These are phyloP conservation scores for Bretziella fagacearum DNA, from an alignment of 2,329 filamentous ascomycete genomes.

Conservation along the genomic window DNA sequence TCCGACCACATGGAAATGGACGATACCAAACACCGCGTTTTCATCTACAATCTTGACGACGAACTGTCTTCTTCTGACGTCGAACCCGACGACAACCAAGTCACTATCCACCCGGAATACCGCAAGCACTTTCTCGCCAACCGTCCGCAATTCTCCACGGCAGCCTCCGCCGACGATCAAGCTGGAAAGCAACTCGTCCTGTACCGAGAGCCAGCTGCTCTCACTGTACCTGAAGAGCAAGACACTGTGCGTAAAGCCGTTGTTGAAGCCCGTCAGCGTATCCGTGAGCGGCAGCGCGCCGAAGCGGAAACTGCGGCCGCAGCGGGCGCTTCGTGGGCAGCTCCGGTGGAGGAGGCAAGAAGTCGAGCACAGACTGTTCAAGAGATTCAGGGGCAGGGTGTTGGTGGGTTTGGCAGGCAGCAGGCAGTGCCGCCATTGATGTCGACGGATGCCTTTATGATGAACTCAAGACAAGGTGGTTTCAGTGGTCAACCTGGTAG, in stretches of 20 bases:
- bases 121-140: slow-evolving; percentile 60
- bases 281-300: slow-evolving; percentile 39
- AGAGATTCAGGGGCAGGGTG: background rate
- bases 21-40: slow-evolving; percentile 71
- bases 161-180: slow-evolving; percentile 27
- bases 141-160: slow-evolving; percentile 50
- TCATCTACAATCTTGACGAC: slow-evolving; percentile 78
- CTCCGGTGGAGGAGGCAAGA: background rate
- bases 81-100: slow-evolving; percentile 35
- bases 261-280: slow-evolving; percentile 55
- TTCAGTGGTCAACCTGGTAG: no score
- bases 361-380: background rate
- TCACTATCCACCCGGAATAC: slow-evolving; percentile 73
- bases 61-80: slow-evolving; percentile 53
- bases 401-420: no score
- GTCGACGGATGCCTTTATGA: no score
- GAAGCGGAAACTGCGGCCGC: background rate
- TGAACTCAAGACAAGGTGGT: no score
- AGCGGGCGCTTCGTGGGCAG: background rate
- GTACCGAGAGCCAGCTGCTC: slow-evolving; percentile 61
- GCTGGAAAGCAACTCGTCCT: slow-evolving; percentile 61
- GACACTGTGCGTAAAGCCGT: slow-evolving; percentile 72
- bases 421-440: no score
- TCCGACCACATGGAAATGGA: slow-evolving; percentile 59
- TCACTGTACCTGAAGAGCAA: slow-evolving; percentile 57